These are phyloP conservation scores for Aspergillus carbonarius DNA, from an alignment of 2,329 filamentous ascomycete species.

Conservation along the genomic window DNA sequence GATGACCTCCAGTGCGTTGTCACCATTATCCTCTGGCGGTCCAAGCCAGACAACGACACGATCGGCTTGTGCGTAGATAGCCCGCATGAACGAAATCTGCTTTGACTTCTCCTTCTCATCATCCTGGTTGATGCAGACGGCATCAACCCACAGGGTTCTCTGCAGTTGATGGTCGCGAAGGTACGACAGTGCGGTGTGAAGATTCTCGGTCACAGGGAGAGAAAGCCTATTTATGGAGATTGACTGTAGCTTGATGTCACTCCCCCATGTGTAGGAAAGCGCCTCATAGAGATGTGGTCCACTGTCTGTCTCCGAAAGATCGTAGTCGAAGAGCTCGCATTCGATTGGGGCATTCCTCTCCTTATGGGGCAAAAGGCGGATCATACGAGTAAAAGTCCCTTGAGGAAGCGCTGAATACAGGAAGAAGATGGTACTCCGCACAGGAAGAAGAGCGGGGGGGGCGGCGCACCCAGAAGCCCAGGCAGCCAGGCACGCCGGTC, in stretches of 20 bases:
- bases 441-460: no score
- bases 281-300: not conserved
- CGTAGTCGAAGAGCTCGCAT: not conserved
- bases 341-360: not conserved
- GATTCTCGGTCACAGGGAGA: not conserved
- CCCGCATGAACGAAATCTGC: not conserved
- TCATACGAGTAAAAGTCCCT: not conserved
- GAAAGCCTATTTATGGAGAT: not conserved
- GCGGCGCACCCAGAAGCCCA: no score
- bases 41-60: not conserved
- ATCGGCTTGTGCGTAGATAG: not conserved
- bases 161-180: not conserved
- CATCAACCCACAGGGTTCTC: slow-evolving; percentile 1
- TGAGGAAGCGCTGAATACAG: not conserved
- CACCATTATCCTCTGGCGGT: not conserved
- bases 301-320: not conserved
- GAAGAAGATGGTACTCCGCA: no score
- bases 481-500: no score
- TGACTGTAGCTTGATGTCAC: not conserved
- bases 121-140: not conserved
- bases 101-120: not conserved
- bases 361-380: not conserved
- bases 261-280: not conserved
- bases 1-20: not conserved
- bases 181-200: not conserved